Percentiles rank a stretch among this genome's conserved stretches.
These are phyloP conservation scores for Xylariaceae sp. DNA, from an alignment of 2,329 filamentous ascomycete species.

Conservation along the genomic window DNA sequence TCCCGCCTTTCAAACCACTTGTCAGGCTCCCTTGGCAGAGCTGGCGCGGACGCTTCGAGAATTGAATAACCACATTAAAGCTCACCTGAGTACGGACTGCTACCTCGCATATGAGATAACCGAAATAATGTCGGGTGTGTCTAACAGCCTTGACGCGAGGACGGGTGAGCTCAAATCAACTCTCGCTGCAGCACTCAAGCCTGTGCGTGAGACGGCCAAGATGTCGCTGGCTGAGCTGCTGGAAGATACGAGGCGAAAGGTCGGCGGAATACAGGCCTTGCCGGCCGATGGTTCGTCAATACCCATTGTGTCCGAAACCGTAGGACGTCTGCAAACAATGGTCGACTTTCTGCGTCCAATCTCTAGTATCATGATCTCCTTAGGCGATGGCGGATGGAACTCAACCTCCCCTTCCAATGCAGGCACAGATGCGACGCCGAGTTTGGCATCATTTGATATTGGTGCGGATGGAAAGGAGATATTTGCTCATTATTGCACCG, in stretches of 20 bases:
- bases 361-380: slow-evolving; percentile 82
- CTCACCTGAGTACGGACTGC: slow-evolving; percentile 83
- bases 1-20: slow-evolving; percentile 72
- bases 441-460: slow-evolving; percentile 76
- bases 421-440: slow-evolving; percentile 62
- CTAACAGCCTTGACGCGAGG: slow-evolving; percentile 71
- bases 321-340: slow-evolving; percentile 82
- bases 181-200: slow-evolving; percentile 80
- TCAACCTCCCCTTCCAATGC: slow-evolving; percentile 47
- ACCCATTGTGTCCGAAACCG: slow-evolving; percentile 75
- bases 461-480: slow-evolving; percentile 83
- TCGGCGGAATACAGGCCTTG: slow-evolving; percentile 61
- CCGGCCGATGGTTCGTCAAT: slow-evolving; percentile 75
- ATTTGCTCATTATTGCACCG: slow-evolving; percentile 83
- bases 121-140: slow-evolving; percentile 78
- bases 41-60: slow-evolving; percentile 83
- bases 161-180: slow-evolving; percentile 82
- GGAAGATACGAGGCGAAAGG: slow-evolving; percentile 73
- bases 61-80: slow-evolving; percentile 83
- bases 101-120: slow-evolving; percentile 94
- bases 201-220: slow-evolving; percentile 88
- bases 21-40: slow-evolving; percentile 71
- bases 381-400: slow-evolving; percentile 91
- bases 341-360: slow-evolving; percentile 81
- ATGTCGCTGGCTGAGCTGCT: slow-evolving; percentile 76